Evolutionary conservation across 495 filamentous ascomycete genomes (phyloP), one percentile per base, ranked within the genome.

Genomic region (Penicillium verhagenii): DNA sequence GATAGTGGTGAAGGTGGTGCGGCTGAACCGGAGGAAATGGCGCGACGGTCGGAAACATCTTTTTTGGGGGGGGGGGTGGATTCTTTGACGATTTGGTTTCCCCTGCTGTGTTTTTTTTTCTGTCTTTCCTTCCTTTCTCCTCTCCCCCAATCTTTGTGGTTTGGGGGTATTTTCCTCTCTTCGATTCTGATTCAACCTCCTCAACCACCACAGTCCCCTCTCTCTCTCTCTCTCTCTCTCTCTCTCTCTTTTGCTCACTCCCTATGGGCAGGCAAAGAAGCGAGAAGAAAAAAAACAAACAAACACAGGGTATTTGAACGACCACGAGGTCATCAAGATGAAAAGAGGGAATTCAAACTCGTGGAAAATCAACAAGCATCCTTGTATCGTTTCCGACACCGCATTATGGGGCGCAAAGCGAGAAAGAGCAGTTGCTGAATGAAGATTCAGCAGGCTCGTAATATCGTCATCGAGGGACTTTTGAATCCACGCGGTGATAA

Each of bases 321-420:
- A 50, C 40, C 18, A 52, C 39, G 37, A 37, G 28, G 47, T 48
- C 46, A 51, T 68, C 53, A 55, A 59, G 52, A 37, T 19, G 2
- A 4, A 45, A 45, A 16, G 11, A 4, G 26, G 33, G 39, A 31
- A 11, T 49, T 66, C 54, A 60, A 50, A 65, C 57, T 59, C 42
- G 57, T 63, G 58, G 51, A 50, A 44, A 68, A 60, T 78, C 69
- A 74, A 69, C 69, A 69, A 72, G 68, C 72, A 74, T 74, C 65
- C 67, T 76, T 77, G 62, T 71, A 73, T 28, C 74, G 73, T 74
- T 77, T 78, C 66, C 74, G 72, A 74, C 72, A 76, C 75, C 72
- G 70, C 75, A 78, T 78, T 67, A 72, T 78, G 73, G 61, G 59
- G 62, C 56, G 18, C 47, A 50, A 33, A 8, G 31, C 8, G 8